Evolutionary conservation across 192 early-diverging fungal genomes (phyloP).

Genomic region (Fimicolochytrium jonesii): DNA sequence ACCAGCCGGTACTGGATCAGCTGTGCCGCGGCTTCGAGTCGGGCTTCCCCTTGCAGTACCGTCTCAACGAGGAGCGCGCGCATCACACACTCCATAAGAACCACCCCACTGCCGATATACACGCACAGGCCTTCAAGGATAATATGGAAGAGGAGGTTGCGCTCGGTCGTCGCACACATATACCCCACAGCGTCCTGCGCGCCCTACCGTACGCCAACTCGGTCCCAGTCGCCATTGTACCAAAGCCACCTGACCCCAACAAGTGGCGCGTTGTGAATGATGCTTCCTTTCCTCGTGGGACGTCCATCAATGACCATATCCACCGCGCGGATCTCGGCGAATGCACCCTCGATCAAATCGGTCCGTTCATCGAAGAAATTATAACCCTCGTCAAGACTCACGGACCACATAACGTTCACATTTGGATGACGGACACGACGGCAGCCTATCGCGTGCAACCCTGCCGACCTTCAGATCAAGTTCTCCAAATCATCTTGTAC

Average conservation of each 20-base stretch:
- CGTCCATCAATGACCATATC: no score
- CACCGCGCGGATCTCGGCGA: no score
- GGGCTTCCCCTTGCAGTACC: neutral
- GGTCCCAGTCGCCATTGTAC: neutral
- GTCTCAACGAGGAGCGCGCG: no score
- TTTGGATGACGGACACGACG: neutral
- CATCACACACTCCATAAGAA: no score
- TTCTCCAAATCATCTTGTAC: neutral
- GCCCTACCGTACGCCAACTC: neutral
- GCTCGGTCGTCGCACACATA: no score
- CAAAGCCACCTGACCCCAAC: neutral
- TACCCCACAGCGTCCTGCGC: neutral
- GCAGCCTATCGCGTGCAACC: neutral
- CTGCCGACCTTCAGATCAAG: neutral
- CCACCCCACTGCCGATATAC: no score
- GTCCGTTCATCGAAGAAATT: no score
- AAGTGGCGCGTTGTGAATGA: neutral
- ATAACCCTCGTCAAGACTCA: no score
- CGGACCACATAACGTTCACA: no score
- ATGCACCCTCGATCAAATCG: no score
- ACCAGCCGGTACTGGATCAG: neutral
- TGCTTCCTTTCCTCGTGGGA: neutral
- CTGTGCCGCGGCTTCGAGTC: neutral
- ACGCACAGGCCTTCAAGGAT: no score
- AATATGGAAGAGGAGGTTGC: no score